A percentile compares a stretch with the other conserved stretches of the same genome.
phyloP scores from a whole-genome alignment of 192 early-diverging fungal species.

The Jimgerdemannia lactiflua region DNA sequence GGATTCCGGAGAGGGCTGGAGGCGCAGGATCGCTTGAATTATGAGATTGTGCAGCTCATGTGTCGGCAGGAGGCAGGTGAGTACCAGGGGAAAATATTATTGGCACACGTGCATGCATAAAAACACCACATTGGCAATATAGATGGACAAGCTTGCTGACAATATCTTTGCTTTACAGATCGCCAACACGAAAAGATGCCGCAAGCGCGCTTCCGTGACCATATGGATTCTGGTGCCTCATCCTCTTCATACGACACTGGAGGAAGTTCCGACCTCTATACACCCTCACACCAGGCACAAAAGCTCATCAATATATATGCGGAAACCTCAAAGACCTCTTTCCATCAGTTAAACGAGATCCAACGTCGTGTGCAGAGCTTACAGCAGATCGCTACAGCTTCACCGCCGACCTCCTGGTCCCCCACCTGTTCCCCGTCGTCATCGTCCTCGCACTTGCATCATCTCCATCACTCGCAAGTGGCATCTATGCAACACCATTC shows the following conservation, averaged over 20 bases:
- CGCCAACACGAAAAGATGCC: slow-evolving; percentile 3
- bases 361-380: slow-evolving; percentile 14
- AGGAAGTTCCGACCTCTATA: not conserved
- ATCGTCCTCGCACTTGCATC: not conserved
- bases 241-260: not conserved
- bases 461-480: not conserved
- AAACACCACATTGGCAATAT: no score
- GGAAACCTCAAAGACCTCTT: slow-evolving; percentile 16
- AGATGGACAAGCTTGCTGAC: not conserved
- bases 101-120: no score
- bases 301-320: slow-evolving; percentile 29
- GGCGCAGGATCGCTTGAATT: slow-evolving; percentile 46
- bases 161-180: not conserved
- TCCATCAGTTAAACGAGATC: slow-evolving; percentile 26
- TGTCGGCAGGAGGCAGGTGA: slow-evolving; percentile 34
- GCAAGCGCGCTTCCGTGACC: not conserved
- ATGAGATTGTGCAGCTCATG: slow-evolving; percentile 34
- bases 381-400: slow-evolving; percentile 13
- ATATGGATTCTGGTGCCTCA: not conserved
- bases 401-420: not conserved
- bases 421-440: not conserved
- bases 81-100: not conserved
- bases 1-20: slow-evolving; percentile 42
- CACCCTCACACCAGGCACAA: slow-evolving; percentile 16
- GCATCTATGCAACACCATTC: slow-evolving; percentile 1